Evolutionary conservation across 2,329 filamentous ascomycete species (phyloP), one percentile per base, ranked within the genome.

Genomic region (Penicillium brevicompactum): DNA sequence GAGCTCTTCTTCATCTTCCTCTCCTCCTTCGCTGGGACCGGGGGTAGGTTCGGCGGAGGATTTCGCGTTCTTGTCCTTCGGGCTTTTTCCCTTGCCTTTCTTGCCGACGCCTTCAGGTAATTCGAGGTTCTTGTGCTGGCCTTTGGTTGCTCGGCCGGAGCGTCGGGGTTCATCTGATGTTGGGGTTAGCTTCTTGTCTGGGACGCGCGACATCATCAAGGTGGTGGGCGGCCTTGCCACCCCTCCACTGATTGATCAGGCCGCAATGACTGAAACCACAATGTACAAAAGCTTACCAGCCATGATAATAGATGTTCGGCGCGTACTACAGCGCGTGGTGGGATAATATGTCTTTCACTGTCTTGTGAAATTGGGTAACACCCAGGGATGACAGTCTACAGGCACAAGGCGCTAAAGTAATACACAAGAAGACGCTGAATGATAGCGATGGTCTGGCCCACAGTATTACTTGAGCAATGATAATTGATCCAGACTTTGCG

Each of bases 141-240:
- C 94, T 73, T 99, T 99, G 61, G 94, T 99, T 67, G 93, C 92
- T 69, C 94, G 89, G 62, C 94, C 92, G 42, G 94, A 99, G 71
- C 94, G 90, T 74, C 94, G 89, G 56, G 92, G 90, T 83, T 97
- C 93, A 63, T 88, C 86, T 88, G 74, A 62, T 48, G n/a, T 57
- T 34, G 38, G 40, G 13, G 67, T 76, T 70, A 75, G 71, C 65
- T 40, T 61, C 53, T 60, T 47, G 57, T 51, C 32, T 49, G 52
- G 43, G 41, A 42, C 44, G 13, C 6, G 34, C 34, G 34, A n/a
- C 14, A 18, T 42, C 27, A 22, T 43, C 21, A 45, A 47, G 41
- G 18, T 16, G n/a, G 44, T 21, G 42, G 24, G 27, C 44, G 41
- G 41, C 49, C 49, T 30, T 43, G n/a, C 46, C 58, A 50, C 41